phyloP scores from a whole-genome alignment of 208 protist genomes.

The Leishmania guyanensis region DNA sequence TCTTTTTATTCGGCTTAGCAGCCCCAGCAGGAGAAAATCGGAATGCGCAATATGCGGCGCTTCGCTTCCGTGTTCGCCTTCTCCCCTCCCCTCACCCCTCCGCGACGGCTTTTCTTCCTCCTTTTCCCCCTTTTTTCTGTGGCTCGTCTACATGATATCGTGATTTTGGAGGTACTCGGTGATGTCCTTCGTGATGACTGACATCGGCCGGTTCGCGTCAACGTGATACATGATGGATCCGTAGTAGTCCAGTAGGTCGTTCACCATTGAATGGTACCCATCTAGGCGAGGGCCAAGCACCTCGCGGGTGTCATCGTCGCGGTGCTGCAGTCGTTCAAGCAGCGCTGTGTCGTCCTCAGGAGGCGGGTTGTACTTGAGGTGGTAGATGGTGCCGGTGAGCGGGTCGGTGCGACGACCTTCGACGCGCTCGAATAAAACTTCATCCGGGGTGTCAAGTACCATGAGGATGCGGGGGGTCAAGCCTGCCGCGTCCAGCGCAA shows the following conservation, averaged over 20 bases:
- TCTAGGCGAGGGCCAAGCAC: slow-evolving; percentile 69
- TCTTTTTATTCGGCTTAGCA: not conserved
- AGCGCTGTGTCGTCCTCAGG: slow-evolving; percentile 70
- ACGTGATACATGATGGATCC: slow-evolving; percentile 48
- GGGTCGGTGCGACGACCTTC: slow-evolving; percentile 87
- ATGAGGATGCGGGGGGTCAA: slow-evolving; percentile 72
- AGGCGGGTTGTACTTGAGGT: slow-evolving; percentile 89
- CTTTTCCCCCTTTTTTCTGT: not conserved
- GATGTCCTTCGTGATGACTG: slow-evolving; percentile 50
- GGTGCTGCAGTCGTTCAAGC: slow-evolving; percentile 81
- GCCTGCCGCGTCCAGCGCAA: slow-evolving; percentile 64
- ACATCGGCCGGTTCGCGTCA: slow-evolving; percentile 49
- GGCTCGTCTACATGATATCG: slow-evolving; percentile 14
- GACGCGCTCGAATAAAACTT: slow-evolving; percentile 77
- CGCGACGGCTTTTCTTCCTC: not conserved
- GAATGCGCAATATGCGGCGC: not conserved
- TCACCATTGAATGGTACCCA: slow-evolving; percentile 68
- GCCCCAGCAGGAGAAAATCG: not conserved
- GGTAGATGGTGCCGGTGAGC: slow-evolving; percentile 83
- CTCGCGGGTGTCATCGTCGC: slow-evolving; percentile 80
- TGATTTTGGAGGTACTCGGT: slow-evolving; percentile 36
- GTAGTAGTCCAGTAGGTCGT: slow-evolving; percentile 72
- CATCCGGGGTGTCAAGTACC: slow-evolving; percentile 76
- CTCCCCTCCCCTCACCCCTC: not conserved
- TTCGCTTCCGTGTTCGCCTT: not conserved